A percentile compares a stretch with the other conserved stretches of the same genome.
phyloP scores from a whole-genome alignment of 108 stramenopile genomes.

The Cylindrotheca closterium region DNA sequence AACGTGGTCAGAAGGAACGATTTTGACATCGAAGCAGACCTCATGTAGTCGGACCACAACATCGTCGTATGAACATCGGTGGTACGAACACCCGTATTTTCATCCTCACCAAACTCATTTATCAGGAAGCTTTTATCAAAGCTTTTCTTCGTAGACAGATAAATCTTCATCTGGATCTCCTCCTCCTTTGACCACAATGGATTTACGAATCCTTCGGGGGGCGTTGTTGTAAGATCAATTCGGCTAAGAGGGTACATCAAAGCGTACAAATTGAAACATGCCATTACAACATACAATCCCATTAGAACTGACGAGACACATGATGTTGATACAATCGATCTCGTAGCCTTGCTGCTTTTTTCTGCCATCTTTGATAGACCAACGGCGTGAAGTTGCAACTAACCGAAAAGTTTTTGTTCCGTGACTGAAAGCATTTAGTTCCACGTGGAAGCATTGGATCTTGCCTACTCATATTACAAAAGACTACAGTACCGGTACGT shows the following conservation, averaged over 20 bases:
- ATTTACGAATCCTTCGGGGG: conserved; percentile 34
- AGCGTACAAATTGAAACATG: conserved; percentile 42
- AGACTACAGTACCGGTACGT: too few species aligned
- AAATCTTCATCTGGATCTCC: conserved; percentile 62
- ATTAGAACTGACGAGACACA: conserved; percentile 44
- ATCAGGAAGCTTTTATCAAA: conserved; percentile 48
- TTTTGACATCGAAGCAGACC: conserved; percentile 44
- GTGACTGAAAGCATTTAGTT: too few species aligned
- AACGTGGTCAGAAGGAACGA: conserved; percentile 50
- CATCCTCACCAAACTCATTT: conserved; percentile 40
- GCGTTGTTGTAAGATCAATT: conserved; percentile 32
- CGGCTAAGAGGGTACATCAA: conserved; percentile 52
- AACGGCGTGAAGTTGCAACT: too few species aligned
- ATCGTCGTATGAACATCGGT: conserved; percentile 21
- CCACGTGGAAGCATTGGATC: too few species aligned
- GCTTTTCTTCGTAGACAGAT: conserved; percentile 45
- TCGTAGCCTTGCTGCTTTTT: not conserved
- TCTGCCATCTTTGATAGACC: conserved; percentile 1
- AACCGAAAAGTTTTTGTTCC: too few species aligned
- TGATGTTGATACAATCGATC: conserved; percentile 40
- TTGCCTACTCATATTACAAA: too few species aligned
- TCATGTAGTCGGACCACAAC: conserved; percentile 55
- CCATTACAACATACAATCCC: conserved; percentile 44
- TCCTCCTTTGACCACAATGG: conserved; percentile 24
- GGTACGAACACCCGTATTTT: not conserved